These are phyloP conservation scores for Cucurbita pepo DNA, from an alignment of 306 rosid species.

Conservation along the genomic window DNA sequence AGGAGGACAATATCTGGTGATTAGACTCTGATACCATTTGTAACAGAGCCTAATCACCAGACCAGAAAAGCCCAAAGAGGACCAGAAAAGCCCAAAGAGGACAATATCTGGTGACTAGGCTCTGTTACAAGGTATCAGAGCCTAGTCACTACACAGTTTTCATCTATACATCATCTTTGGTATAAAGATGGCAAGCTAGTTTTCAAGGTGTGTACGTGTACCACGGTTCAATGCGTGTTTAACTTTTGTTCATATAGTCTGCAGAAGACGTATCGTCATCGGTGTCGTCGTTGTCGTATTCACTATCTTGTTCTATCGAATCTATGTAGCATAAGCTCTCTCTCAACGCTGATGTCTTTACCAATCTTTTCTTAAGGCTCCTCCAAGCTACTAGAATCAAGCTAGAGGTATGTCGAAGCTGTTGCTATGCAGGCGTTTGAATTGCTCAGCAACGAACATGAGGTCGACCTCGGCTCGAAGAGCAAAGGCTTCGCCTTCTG, in stretches of 20 bases:
- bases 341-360: no score
- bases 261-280: conserved; percentile 5
- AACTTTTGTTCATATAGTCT: conserved; percentile 2
- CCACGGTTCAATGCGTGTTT: no score
- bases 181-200: neutral
- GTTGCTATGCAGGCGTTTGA: conserved; percentile 76
- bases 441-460: conserved; percentile 60
- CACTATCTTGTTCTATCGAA: conserved; percentile 2
- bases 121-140: no score
- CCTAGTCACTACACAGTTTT: no score
- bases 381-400: conserved; percentile 74
- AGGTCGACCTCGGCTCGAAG: conserved; percentile 76
- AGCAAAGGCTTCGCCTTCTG: conserved; percentile 80
- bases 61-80: no score
- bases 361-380: neutral
- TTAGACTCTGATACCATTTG: no score
- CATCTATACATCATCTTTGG: neutral
- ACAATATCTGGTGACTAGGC: no score
- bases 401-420: conserved; percentile 55
- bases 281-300: conserved; percentile 3
- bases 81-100: no score
- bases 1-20: no score
- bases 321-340: neutral
- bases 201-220: neutral
- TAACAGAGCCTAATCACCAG: no score